Evolutionary conservation across 768 basidiomycete species (phyloP).

Genomic region (Panus rudis): DNA sequence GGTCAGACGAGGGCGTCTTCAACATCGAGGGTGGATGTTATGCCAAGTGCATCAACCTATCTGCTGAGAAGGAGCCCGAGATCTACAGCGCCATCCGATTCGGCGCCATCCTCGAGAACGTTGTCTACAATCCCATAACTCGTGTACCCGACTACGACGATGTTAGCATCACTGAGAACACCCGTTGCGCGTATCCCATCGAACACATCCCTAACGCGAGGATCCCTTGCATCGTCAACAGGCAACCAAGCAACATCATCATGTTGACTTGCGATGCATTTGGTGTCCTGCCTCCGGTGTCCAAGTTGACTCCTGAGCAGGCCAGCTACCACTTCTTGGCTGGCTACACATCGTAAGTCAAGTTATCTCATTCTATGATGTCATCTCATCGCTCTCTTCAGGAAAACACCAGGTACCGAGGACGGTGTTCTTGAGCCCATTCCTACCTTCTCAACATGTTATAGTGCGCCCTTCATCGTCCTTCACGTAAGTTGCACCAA

Average conservation of each 20-base stretch:
- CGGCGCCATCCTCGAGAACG: constrained; percentile 97
- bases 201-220: constrained; percentile 94
- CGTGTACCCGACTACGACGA: constrained; percentile 94
- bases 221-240: constrained; percentile 83
- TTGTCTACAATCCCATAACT: constrained; percentile 84
- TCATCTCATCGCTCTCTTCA: constrained; percentile 18
- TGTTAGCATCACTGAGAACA: constrained; percentile 96
- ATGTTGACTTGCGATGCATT: constrained; percentile 98
- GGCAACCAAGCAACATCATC: constrained; percentile 90
- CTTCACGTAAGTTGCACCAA: constrained; percentile 78
- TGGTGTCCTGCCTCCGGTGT: constrained; percentile 95
- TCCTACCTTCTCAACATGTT: constrained; percentile 98
- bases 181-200: constrained; percentile 98
- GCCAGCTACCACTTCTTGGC: constrained; percentile 97
- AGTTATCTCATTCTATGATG: neutral
- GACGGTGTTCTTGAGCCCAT: constrained; percentile 97
- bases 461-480: constrained; percentile 98
- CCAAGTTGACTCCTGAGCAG: constrained; percentile 87
- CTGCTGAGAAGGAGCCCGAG: constrained; percentile 95
- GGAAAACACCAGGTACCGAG: constrained; percentile 98
- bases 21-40: constrained; percentile 99
- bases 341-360: constrained; percentile 88
- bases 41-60: constrained; percentile 96
- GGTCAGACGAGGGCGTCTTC: constrained; percentile 98
- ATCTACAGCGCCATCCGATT: constrained; percentile 93